Evolutionary conservation across 208 protist genomes (phyloP), one percentile per base, ranked within the genome.

Genomic region (Crithidia thermophila): DNA sequence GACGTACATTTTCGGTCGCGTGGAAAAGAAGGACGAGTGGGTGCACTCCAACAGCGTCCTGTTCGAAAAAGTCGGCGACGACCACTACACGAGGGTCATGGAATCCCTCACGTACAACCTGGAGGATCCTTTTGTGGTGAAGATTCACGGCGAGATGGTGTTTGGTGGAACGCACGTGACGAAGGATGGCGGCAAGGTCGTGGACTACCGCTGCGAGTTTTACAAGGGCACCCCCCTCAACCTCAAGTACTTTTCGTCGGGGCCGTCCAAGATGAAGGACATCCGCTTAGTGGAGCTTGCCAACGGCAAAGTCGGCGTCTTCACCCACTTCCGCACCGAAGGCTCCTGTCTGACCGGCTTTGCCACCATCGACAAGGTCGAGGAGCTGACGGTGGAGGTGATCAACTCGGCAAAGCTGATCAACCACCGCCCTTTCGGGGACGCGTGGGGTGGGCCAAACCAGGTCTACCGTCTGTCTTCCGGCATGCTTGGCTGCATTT

Each of bases 111-210:
- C 75, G 1, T 87, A 80, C 70, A 76, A 71, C 23, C 28, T 87
- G 21, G 81, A 87, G 51, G 81, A 87, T 37, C 81, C 81, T 2
- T 87, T 84, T 53, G 56, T 87, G n/a, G 77, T 72, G 37, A 83
- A 79, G 43, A 82, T 87, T 56, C 72, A 87, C n/a, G 81, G 79
- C 7, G 81, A 87, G 42, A 74, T 78, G 77, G 76, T 87, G n/a
- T 69, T 87, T 36, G 81, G 81, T 21, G 81, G 81, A 27, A 87
- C 81, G 0, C 81, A 70, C 42, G 78, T 87, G 7, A 72, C 74
- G 3, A 87, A 87, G 61, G 67, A 68, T 28, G 69, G 71, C 13
- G 68, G 68, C 43, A 75, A 70, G 20, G 74, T 87, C 20, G 62
- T 56, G 13, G 73, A 75, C 40, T 87, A 87, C 69, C 79, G 75